Conservation (phyloP, 495 filamentous ascomycete genomes). For the Coniosporium apollinis region DNA sequence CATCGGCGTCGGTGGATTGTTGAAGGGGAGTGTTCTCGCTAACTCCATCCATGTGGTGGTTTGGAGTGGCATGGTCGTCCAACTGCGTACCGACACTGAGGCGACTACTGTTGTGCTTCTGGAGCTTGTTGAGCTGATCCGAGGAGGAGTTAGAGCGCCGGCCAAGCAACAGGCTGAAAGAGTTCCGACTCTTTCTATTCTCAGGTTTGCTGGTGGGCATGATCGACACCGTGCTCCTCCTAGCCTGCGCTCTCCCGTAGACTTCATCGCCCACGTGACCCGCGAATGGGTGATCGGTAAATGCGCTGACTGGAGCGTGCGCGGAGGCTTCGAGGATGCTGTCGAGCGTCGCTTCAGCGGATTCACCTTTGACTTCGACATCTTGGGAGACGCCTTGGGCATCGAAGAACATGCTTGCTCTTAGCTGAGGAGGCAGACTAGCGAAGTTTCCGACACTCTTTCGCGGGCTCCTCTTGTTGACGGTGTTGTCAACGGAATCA, state of each 20-base stretch:
- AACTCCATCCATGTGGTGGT: slow-evolving; percentile 18
- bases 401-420: slow-evolving; percentile 85
- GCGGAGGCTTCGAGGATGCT: slow-evolving; percentile 92
- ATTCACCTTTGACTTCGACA: slow-evolving; percentile 57
- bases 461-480: slow-evolving; percentile 11
- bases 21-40: slow-evolving; percentile 12
- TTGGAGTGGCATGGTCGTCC: slow-evolving; percentile 10
- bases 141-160: not conserved
- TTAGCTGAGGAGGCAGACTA: slow-evolving; percentile 66
- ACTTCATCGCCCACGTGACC: slow-evolving; percentile 33
- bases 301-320: slow-evolving; percentile 78
- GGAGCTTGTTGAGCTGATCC: slow-evolving; percentile 15
- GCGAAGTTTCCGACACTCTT: slow-evolving; percentile 24
- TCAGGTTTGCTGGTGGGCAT: slow-evolving; percentile 9
- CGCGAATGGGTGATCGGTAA: slow-evolving; percentile 80
- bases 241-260: slow-evolving; percentile 15
- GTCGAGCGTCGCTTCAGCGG: slow-evolving; percentile 77
- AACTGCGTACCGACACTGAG: slow-evolving; percentile 3
- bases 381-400: slow-evolving; percentile 39
- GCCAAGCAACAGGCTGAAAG: slow-evolving; percentile 14
- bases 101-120: slow-evolving; percentile 15
- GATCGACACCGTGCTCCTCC: slow-evolving; percentile 4
- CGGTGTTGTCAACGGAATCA: slow-evolving; percentile 1
- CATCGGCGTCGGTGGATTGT: not conserved
- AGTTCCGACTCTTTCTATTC: slow-evolving; percentile 12